Evolutionary conservation across 129 eudicot genomes (phyloP).

Genomic region (Logfia minima): DNA sequence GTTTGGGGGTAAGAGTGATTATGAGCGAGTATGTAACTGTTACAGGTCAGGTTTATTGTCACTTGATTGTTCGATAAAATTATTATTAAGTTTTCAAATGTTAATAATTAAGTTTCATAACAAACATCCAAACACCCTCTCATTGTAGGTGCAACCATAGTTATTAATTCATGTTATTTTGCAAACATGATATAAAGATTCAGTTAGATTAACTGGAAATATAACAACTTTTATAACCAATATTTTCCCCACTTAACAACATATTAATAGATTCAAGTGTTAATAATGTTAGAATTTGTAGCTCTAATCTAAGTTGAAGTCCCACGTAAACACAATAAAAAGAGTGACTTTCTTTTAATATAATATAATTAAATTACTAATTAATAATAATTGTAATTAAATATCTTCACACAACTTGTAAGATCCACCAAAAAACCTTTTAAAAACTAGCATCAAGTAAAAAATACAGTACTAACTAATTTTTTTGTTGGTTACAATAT

Average conservation of each 20-base stretch:
- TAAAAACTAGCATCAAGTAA: not conserved
- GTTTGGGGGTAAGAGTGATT: not conserved
- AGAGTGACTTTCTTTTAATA: too few species aligned
- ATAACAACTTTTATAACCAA: too few species aligned
- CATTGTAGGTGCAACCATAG: too few species aligned
- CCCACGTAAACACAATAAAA: too few species aligned
- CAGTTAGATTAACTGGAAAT: not conserved
- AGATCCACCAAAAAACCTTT: not conserved
- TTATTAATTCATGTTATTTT: not conserved
- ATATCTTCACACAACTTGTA: not conserved
- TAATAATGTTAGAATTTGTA: too few species aligned
- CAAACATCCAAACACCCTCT: too few species aligned
- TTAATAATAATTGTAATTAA: not conserved
- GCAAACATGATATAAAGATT: not conserved
- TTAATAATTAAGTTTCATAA: not conserved
- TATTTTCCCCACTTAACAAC: too few species aligned
- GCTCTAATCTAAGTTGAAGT: too few species aligned
- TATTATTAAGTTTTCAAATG: too few species aligned
- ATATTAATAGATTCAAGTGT: too few species aligned
- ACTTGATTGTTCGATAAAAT: not conserved
- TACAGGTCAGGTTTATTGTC: not conserved
- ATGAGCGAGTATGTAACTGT: not conserved
- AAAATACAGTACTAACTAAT: not conserved
- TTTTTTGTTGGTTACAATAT: constrained; percentile 1
- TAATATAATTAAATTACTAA: too few species aligned